Conservation (phyloP, 1,139 yeast species). For the Zygosaccharomyces sapae region DNA sequence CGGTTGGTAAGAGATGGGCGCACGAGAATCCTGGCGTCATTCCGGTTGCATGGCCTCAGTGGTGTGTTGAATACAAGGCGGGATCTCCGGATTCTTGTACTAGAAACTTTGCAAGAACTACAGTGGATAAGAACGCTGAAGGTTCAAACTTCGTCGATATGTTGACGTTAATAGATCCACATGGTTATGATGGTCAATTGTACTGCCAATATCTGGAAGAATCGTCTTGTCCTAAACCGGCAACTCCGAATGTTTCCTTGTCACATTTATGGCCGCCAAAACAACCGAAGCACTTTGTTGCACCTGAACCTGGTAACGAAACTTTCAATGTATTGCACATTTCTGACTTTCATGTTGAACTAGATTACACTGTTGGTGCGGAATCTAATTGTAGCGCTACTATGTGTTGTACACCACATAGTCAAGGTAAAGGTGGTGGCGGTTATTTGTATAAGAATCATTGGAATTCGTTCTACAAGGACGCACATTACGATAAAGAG, state of each 20-base stretch:
- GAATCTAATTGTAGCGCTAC: conserved; percentile 55
- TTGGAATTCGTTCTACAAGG: conserved; percentile 36
- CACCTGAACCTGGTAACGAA: conserved; percentile 37
- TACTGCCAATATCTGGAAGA: conserved; percentile 49
- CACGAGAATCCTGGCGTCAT: conserved; percentile 43
- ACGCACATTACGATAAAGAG: conserved; percentile 40
- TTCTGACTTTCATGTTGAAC: conserved; percentile 60
- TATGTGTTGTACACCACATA: conserved; percentile 36
- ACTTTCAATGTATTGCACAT: conserved; percentile 63
- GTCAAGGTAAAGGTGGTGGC: conserved; percentile 25
- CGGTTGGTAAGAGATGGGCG: conserved; percentile 43
- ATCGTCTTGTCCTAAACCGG: conserved; percentile 44
- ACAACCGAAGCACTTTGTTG: conserved; percentile 36
- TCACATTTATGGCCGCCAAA: conserved; percentile 43
- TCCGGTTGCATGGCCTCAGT: conserved; percentile 41
- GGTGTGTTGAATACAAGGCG: conserved; percentile 41
- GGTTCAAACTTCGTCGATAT: conserved; percentile 49
- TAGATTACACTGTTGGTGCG: conserved; percentile 54
- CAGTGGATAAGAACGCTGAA: conserved; percentile 35
- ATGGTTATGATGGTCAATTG: conserved; percentile 49
- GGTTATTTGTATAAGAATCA: conserved; percentile 20
- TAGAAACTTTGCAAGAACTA: conserved; percentile 36
- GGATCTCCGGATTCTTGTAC: conserved; percentile 33
- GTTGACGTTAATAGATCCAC: conserved; percentile 46
- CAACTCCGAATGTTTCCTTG: conserved; percentile 42